A percentile compares a stretch with the other conserved stretches of the same genome.
phyloP scores from a whole-genome alignment of 441 rosid genomes.

The Populus hybrid region DNA sequence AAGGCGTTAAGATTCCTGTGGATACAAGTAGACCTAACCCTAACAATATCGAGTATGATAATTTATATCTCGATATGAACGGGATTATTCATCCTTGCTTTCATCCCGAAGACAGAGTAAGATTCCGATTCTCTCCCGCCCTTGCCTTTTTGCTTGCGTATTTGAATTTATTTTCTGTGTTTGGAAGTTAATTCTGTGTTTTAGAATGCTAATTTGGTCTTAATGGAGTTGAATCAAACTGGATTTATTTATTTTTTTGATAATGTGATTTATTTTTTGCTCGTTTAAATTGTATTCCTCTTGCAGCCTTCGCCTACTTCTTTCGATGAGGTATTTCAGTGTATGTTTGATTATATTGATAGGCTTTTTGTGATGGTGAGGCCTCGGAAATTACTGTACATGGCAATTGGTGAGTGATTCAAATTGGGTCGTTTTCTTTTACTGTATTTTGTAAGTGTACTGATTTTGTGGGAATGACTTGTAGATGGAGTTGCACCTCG shows the following conservation, averaged over 20 bases:
- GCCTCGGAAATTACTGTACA: constrained; percentile 72
- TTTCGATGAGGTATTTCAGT: constrained; percentile 75
- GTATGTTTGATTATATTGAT: constrained; percentile 89
- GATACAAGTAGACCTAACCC: constrained; percentile 82
- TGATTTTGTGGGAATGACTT: no score
- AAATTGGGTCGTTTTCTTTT: no score
- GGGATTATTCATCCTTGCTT: constrained; percentile 94
- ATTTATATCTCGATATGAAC: constrained; percentile 91
- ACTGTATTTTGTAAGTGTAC: no score
- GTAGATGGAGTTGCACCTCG: constrained; percentile 84
- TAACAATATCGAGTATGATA: constrained; percentile 71
- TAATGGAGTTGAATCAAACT: no score
- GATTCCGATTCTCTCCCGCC: neutral
- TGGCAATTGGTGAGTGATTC: constrained; percentile 55
- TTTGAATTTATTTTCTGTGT: no score
- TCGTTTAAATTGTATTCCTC: no score
- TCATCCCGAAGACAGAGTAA: constrained; percentile 89
- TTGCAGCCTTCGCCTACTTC: constrained; percentile 47
- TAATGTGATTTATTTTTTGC: no score
- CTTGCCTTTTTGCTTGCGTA: no score
- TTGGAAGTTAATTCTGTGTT: no score
- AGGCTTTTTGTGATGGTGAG: constrained; percentile 85
- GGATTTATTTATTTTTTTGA: no score
- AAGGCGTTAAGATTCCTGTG: constrained; percentile 69
- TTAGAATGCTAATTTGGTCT: no score